Base-by-base conservation (phyloP, 345 rosid genomes). In the Diplotaxis tenuifolia region DNA sequence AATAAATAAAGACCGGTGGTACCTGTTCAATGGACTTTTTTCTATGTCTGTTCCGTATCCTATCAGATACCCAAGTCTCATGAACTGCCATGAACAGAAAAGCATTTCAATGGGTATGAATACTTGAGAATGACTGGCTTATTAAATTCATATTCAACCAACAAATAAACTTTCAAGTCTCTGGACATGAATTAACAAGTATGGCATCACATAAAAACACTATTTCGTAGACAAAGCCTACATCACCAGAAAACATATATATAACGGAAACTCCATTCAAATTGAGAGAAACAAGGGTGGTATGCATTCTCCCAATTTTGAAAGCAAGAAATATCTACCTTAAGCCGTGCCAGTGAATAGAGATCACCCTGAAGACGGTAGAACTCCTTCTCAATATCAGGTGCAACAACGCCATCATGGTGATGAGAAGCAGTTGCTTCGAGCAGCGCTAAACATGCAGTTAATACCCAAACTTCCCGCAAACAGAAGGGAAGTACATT, bases 21-120 rank as follows among this genome's bases (percentile, higher is more conserved):
- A 90, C 96, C 99, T 95, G 87, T 95, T 95, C 68, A 89, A 84
- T 59, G 99, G 96, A 82, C 99, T 92, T 83, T 87, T 90, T 86
- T 92, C 96, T 61, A 95, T 83, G 79, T 88, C 86, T 67, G 85
- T 73, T 80, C 96, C 99, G 78, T 87, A 87, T 72, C 99, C 99
- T 78, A 90, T 81, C 71, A 95, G 82, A 84, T 88, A 95, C 21
- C 96, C 96, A 64, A 95, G 92, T 85, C 99, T 87, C 92, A 88
- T 84, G 84, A 92, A 95, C 99, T 95, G 93, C 81, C 84, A 87
- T 29, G 78, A 72, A 21, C 56, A 79, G 21, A 67, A 71, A 58
- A 28, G 36, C 49, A 80, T 31, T 75, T 80, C 65, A 76, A 42
- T 65, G 49, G 62, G 66, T 19, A 25, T 32, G 62, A 29, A 38